A percentile compares a stretch with the other conserved stretches of the same genome.
Conservation (phyloP, 345 rosid species). For the Atalantia buxifolia region DNA sequence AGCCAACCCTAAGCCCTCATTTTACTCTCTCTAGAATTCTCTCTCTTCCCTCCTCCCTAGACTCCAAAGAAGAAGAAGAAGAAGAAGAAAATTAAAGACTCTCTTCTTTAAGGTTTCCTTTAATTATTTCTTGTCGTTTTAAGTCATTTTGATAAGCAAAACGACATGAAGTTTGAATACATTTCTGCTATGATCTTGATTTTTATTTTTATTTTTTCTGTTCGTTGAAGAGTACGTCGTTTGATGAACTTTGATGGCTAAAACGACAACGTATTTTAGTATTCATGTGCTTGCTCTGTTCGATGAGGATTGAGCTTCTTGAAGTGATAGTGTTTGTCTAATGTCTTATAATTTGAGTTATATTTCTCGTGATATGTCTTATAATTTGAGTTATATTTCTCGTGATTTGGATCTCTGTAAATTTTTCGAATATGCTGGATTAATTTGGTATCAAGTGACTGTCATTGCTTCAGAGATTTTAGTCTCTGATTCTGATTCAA, state of each 20-base stretch:
- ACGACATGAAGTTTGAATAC: background rate
- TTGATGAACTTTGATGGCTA: background rate
- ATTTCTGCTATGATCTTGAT: background rate
- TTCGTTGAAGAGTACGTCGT: background rate
- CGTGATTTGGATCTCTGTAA: background rate
- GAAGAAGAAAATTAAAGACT: background rate
- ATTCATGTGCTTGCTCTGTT: background rate
- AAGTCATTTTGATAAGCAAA: background rate
- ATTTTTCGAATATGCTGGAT: background rate
- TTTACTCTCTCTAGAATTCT: conserved; percentile 8
- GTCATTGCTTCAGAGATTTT: background rate
- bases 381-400: background rate
- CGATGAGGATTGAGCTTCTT: background rate
- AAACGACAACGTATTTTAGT: background rate
- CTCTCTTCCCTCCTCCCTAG: no score
- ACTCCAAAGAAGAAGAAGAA: no score
- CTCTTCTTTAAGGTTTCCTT: conserved; percentile 1
- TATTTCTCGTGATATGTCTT: no score
- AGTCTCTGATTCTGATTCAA: background rate
- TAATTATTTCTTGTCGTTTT: background rate
- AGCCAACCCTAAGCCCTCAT: background rate
- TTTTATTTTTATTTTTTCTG: background rate
- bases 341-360: background rate
- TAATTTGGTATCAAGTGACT: background rate
- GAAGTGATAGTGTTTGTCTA: background rate